Base-by-base conservation (phyloP, 805 yeast species). In the Saccharomyces mikatae region DNA sequence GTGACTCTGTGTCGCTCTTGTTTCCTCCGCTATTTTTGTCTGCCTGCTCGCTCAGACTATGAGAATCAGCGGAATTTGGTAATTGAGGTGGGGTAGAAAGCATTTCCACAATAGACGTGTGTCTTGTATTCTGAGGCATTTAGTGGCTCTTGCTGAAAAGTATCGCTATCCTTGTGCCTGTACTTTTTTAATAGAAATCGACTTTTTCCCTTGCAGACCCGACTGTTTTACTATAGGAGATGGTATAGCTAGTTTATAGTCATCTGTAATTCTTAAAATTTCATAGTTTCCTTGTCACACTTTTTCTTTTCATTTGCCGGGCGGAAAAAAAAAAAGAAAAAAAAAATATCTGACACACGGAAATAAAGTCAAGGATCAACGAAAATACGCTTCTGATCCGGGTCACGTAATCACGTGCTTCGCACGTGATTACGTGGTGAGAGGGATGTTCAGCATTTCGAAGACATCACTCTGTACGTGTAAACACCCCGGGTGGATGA, bases 11-110 rank as follows among this genome's bases (percentile, higher is more conserved):
- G 44, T 36, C 44, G 24, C 44, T 36, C 17, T 36, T n/a, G 44
- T 36, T 36, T 8, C 24, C 44, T 17, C 10, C 44, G 10, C 24
- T 36, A 6, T 36, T 36, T 22, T 21, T 36, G 24, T 36, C 44
- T 8, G 22, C 10, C 44, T 36, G 44, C 2, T 36, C 44, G 44
- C 22, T 8, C 44, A 36, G 10, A 36, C 24, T 36, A 17, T 17
- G 21, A 9, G 24, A 36, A 21, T 36, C 44, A 53, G 48, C 27
- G 60, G 51, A 60, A 48, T 56, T 61, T 4, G 70, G 81, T 54
- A 85, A 68, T 1, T 86, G 87, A 2, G 92, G 94, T 0, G 94
- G 94, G 5, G 90, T 81, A 14, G 87, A 81, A 36, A 86, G 71
- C 73, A 86, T 71, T 65, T 86, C 92, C 46, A 84, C 92, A 49